Evolutionary conservation across 2,329 filamentous ascomycete genomes (phyloP), one percentile per base, ranked within the genome.

Genomic region (Lasiodiplodia theobromae): DNA sequence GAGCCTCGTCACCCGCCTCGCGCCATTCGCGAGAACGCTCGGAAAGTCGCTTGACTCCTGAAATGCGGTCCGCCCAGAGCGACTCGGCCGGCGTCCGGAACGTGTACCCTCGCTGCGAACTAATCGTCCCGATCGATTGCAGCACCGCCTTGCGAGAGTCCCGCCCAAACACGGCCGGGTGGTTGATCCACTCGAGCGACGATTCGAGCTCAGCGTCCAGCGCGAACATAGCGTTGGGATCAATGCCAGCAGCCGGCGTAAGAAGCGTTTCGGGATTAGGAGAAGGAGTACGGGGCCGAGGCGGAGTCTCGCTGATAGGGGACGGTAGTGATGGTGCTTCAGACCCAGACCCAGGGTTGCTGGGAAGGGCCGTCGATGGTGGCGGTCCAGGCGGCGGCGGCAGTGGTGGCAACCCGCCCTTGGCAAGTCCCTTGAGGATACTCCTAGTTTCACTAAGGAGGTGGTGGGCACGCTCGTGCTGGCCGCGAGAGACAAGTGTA

Each of bases 81-180:
- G 89, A 88, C 83, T 99, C 96, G 6, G 95, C 91, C 0, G 93
- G 89, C 2, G 94, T 96, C 64, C 95, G 89, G 86, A 95, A 97
- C 0, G 96, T 98, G 77, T 95, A 97, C 12, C 92, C 94, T 57
- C 96, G 88, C 81, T 99, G 96, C 7, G 92, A 96, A 76, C 92
- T 96, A 74, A 99, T 97, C 70, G 98, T 94, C 7, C 96, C 95
- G 72, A 99, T 98, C 18, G 94, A 93, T 79, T 99, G 96, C 28
- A 99, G 85, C 2, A 99, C 94, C 4, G 95, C 93, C 83, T 99
- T 99, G 75, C 96, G 90, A 69, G 92, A 96, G 78, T 99, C 96
- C 47, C 96, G 89, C 10, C 92, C 91, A 77, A 99, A 99, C 2
- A 98, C 93, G 2, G 94, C 94, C 1, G 96, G 96, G 76, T 99